Evolutionary conservation across 1,284 basidiomycete genomes (phyloP).

Genomic region (Ganoderma lingzhi): DNA sequence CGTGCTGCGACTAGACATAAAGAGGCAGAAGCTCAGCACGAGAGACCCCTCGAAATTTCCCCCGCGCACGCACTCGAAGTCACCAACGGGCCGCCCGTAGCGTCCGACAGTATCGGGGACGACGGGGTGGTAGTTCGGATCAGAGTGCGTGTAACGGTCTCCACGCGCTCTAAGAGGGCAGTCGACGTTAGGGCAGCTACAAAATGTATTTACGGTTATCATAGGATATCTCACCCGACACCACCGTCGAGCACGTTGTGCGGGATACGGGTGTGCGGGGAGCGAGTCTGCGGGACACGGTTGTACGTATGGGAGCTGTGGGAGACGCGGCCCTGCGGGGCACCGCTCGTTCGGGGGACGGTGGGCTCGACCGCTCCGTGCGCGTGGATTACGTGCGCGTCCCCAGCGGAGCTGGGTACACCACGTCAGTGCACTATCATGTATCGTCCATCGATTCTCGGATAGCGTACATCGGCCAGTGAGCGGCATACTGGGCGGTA

Average conservation of each 20-base stretch:
- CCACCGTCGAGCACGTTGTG: slow-evolving; percentile 1
- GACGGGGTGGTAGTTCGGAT: neutral
- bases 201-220: neutral
- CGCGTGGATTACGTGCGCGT: too few relatives aligned
- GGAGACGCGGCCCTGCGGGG: neutral
- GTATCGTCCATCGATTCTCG: too few relatives aligned
- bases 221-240: neutral
- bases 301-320: neutral
- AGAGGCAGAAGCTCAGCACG: neutral
- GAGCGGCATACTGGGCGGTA: too few relatives aligned
- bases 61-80: neutral
- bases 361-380: too few relatives aligned
- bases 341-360: too few relatives aligned
- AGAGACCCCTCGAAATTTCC: neutral
- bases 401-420: too few relatives aligned
- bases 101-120: neutral
- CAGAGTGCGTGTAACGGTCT: neutral
- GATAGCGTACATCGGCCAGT: too few relatives aligned
- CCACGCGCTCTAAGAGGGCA: neutral
- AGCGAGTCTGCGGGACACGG: neutral
- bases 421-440: too few relatives aligned
- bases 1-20: neutral
- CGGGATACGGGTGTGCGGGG: neutral
- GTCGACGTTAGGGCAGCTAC: neutral
- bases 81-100: neutral